These are phyloP conservation scores for Pythium rishiriense DNA, from an alignment of 352 stramenopile genomes.

Conservation along the genomic window DNA sequence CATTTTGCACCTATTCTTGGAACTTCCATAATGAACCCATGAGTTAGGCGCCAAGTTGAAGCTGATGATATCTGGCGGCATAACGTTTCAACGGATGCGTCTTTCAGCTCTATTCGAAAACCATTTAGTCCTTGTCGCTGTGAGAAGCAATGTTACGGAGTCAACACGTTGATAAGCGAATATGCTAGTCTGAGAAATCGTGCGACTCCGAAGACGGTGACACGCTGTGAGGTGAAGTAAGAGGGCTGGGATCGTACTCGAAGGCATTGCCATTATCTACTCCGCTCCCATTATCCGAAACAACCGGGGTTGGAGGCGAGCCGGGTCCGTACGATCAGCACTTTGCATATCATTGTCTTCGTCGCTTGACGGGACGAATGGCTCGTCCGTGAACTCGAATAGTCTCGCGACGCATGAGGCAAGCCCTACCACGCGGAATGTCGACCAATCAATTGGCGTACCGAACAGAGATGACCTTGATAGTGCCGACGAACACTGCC, in stretches of 20 bases:
- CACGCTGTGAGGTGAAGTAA: no score
- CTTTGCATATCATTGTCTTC: neutral
- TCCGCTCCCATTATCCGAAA: neutral
- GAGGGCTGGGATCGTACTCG: neutral
- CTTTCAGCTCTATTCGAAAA: neutral
- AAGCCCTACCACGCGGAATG: constrained; percentile 1
- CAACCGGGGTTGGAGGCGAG: neutral
- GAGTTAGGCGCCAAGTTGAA: neutral
- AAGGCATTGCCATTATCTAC: neutral
- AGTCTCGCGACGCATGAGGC: neutral
- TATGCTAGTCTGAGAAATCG: neutral
- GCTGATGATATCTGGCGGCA: no score
- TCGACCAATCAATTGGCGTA: constrained; percentile 2
- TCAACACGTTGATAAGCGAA: neutral
- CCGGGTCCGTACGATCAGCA: neutral
- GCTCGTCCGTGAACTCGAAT: neutral
- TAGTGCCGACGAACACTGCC: neutral
- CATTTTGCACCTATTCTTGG: no score
- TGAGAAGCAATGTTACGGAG: neutral
- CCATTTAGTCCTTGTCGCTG: neutral
- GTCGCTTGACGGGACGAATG: no score
- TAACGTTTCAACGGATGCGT: neutral
- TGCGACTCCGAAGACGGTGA: neutral
- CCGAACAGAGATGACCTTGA: neutral
- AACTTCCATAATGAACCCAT: no score